Conservation (phyloP, 805 yeast species). For the Ogataea corticis region DNA sequence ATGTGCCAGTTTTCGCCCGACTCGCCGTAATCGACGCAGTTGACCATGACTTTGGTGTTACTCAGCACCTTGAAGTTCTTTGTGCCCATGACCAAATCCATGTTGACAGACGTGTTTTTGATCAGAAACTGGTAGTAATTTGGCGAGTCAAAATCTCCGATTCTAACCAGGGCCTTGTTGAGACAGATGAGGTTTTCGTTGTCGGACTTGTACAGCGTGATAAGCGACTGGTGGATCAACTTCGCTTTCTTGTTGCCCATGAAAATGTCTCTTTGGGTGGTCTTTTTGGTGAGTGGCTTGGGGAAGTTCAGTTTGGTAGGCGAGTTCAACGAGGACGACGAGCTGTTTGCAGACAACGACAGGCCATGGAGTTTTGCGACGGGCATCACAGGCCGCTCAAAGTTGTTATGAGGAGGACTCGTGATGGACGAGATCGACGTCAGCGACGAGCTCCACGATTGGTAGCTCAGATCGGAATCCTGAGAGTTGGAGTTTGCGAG, state of each 20-base stretch:
- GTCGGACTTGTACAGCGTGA: slow-evolving; percentile 8
- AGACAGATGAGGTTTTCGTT: not conserved
- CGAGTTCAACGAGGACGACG: slow-evolving; percentile 8
- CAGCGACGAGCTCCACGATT: slow-evolving; percentile 15
- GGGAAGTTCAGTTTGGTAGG: slow-evolving; percentile 7
- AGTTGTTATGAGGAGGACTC: not conserved
- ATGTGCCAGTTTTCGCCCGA: slow-evolving; percentile 12
- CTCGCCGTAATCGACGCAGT: slow-evolving; percentile 20
- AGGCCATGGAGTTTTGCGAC: not conserved
- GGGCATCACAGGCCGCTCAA: slow-evolving; percentile 11
- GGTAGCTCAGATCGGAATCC: slow-evolving; percentile 24
- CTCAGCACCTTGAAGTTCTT: slow-evolving; percentile 11
- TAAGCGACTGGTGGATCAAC: slow-evolving; percentile 13
- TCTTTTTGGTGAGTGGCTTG: slow-evolving; percentile 7
- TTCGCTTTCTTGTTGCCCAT: slow-evolving; percentile 9
- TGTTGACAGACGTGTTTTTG: slow-evolving; percentile 11
- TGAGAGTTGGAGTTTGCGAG: slow-evolving; percentile 29
- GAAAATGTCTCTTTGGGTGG: slow-evolving; percentile 2
- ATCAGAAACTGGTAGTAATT: slow-evolving; percentile 14
- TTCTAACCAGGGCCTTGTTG: slow-evolving; percentile 14
- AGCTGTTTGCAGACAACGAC: slow-evolving; percentile 2
- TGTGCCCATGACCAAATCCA: slow-evolving; percentile 16
- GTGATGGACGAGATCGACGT: slow-evolving; percentile 17
- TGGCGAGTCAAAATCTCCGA: slow-evolving; percentile 16
- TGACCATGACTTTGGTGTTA: slow-evolving; percentile 9